Conservation (phyloP, 495 filamentous ascomycete genomes). For the Apiosordaria backusii region DNA sequence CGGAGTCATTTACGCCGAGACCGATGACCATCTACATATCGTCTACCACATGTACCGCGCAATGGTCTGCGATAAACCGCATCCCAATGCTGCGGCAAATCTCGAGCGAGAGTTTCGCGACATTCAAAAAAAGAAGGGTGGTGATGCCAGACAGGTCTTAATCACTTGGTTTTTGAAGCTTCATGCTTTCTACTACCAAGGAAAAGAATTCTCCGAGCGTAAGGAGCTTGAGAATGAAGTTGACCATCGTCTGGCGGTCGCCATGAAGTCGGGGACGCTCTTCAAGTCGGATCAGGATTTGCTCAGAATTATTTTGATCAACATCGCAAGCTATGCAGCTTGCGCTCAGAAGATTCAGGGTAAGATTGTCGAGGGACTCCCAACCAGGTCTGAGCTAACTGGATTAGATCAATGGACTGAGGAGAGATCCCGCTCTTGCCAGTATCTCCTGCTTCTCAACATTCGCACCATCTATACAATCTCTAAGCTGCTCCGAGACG, state of each 20-base stretch:
- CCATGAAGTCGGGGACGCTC: conserved; percentile 57
- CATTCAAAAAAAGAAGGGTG: conserved; percentile 29
- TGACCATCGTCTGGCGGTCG: conserved; percentile 66
- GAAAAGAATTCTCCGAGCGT: conserved; percentile 63
- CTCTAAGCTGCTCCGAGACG: conserved; percentile 59
- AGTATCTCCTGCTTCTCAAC: conserved; percentile 77
- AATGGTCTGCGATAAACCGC: conserved; percentile 65
- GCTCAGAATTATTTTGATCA: conserved; percentile 78
- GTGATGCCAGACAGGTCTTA: conserved; percentile 43
- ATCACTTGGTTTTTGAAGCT: conserved; percentile 81
- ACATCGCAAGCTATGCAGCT: conserved; percentile 76
- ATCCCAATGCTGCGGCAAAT: conserved; percentile 68
- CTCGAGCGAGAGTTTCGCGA: conserved; percentile 79
- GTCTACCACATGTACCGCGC: conserved; percentile 89
- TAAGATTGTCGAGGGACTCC: conserved; percentile 38
- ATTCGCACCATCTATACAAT: conserved; percentile 75
- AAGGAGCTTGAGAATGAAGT: conserved; percentile 86
- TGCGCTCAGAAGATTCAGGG: conserved; percentile 58
- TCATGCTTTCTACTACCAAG: conserved; percentile 78
- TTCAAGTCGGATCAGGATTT: conserved; percentile 57
- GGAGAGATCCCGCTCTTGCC: conserved; percentile 52
- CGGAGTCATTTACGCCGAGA: conserved; percentile 75
- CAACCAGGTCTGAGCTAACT: conserved; percentile 24
- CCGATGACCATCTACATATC: conserved; percentile 71
- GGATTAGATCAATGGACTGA: conserved; percentile 35